Evolutionary conservation across 1,284 basidiomycete species (phyloP).

Genomic region (Quambalaria eucalypti): DNA sequence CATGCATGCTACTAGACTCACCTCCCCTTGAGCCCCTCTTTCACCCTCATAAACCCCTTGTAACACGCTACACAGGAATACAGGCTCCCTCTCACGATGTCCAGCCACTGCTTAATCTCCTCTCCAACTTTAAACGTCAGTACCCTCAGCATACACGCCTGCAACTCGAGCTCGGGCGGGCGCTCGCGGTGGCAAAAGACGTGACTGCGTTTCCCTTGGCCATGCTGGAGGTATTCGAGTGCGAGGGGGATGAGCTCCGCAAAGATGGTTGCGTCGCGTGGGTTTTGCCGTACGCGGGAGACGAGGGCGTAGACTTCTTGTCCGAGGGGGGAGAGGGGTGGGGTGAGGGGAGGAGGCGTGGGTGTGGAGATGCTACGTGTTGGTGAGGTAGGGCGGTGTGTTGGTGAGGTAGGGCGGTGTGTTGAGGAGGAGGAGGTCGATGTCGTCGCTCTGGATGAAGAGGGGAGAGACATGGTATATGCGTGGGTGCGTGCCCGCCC

Average conservation of each 20-base stretch:
- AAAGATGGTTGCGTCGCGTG: constrained; percentile 5
- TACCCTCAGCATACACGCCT: constrained; percentile 31
- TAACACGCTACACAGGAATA: constrained; percentile 31
- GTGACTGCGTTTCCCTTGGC: constrained; percentile 15
- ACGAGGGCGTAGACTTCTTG: not conserved
- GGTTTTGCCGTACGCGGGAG: not conserved
- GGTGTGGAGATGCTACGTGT: too few relatives aligned
- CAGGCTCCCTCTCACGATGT: constrained; percentile 12
- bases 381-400: too few relatives aligned
- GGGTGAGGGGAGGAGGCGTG: too few relatives aligned
- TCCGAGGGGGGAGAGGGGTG: not conserved
- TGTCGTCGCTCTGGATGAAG: too few relatives aligned
- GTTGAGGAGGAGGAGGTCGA: too few relatives aligned
- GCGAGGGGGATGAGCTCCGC: constrained; percentile 18
- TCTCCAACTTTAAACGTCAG: constrained; percentile 23
- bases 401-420: too few relatives aligned
- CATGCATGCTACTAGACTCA: too few relatives aligned
- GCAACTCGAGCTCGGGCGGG: constrained; percentile 20
- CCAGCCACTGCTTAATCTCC: constrained; percentile 20
- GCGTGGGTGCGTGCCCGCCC: too few relatives aligned
- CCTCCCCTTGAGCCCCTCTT: constrained; percentile 13
- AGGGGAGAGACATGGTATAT: too few relatives aligned
- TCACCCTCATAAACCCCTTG: constrained; percentile 20
- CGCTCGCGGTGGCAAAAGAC: constrained; percentile 15
- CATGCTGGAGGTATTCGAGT: constrained; percentile 15